Base-by-base conservation (phyloP, 805 yeast genomes). In the Saitoella complicata region DNA sequence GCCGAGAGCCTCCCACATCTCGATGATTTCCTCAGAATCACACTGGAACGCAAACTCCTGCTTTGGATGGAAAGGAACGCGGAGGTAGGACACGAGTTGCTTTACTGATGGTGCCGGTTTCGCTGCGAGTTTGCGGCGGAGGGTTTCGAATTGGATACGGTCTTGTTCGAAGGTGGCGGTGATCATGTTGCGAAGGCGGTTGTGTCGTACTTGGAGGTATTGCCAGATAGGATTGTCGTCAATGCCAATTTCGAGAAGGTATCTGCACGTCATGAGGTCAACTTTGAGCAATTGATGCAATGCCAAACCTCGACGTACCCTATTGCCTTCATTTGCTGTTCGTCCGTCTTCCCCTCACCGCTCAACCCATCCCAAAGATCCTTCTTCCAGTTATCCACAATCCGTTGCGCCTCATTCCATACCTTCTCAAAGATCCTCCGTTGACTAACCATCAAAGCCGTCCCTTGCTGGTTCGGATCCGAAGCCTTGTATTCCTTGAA, bases 201-300 rank as follows among this genome's bases (percentile, higher is more conserved):
- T 61, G 40, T 68, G 66, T 53, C 71, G 78, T 12, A 70, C 60
- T 38, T 69, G 63, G 31, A 80, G 68, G 76, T 85, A 80, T 44
- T 70, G 74, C 21, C 68, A 56, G 5, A 80, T 72, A 5, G 88
- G 88, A 55, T 75, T 78, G 45, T 73, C 77, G 40, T 65, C 69
- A 2, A 72, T 69, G n/a, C 77, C 80, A 33, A 81, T 61, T 49
- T 79, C 83, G 39, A 77, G 58, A 33, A 80, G 62, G 50, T 71
- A 72, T n/a, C 70, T 21, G 21, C 4, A 21, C 4, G 21, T 66
- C 29, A 79, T 70, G 32, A 57, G 43, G 32, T 53, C 58, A 21
- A 61, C 52, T 48, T 62, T 63, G 40, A 34, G 11, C 11, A 10
- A 10, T 11, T n/a, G 37, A 34, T 10, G 37, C n/a, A 10, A 10